Base-by-base conservation (phyloP, 2,329 filamentous ascomycete genomes). In the Fusarium clavum region DNA sequence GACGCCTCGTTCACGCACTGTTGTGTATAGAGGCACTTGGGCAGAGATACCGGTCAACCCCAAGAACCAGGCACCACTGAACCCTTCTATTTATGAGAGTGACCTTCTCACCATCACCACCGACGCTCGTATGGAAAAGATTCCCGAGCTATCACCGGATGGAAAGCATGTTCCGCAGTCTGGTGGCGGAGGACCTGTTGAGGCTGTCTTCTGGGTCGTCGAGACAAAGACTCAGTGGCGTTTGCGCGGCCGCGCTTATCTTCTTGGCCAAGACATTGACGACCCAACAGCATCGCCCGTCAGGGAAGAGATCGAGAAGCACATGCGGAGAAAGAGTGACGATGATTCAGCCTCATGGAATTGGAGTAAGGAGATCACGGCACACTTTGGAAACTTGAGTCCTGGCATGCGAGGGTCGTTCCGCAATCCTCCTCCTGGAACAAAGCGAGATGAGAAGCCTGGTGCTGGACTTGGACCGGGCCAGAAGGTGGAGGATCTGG, bases 1-100 rank as follows among this genome's bases (percentile, higher is more conserved):
- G 68, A 61, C 76, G 8, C 86, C 90, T 2, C 87, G 93, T 57
- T 91, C 89, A 11, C 89, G 94, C 56, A 94, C 89, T 75, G 96
- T 94, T 80, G 89, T 97, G 75, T 95, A 90, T 81, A 91, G 95
- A 65, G 94, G 94, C 72, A 90, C 97, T 81, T 97, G 92, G 88
- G 90, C 90, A 1, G 85, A 87, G 58, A 83, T 97, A 2, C 90
- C 91, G 6, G 84, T 84, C 55, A 93, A 94, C 80, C 87, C 89
- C 45, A 89, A 90, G 79, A 95, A 96, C 79, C 82, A 88, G 34
- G 91, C 93, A 5, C 85, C 89, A 68, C 84, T 85, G 67, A 98
- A 98, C 79, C 90, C 92, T 7, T 72, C 81, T 29, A 51, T 80
- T 2, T 97, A 88, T 77, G 90, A 92, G 75, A 93, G 89, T 73